Percentiles rank a stretch among this genome's conserved stretches.
These are phyloP conservation scores for Pseudocercospora cruenta DNA, from an alignment of 2,329 filamentous ascomycete genomes.

Conservation along the genomic window DNA sequence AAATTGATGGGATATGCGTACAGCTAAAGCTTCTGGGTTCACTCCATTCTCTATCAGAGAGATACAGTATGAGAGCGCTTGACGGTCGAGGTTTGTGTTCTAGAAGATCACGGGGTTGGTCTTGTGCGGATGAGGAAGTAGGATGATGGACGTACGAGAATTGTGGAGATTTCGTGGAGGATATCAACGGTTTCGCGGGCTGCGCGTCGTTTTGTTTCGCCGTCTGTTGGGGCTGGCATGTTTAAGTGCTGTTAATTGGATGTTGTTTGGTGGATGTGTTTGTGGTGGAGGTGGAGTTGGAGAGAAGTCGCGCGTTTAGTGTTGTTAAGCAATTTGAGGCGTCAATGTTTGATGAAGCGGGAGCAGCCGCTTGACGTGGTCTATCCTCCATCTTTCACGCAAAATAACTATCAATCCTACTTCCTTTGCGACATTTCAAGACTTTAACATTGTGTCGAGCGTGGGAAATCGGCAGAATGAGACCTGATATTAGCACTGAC, in stretches of 20 bases:
- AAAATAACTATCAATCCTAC: no score
- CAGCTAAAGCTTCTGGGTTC: constrained; percentile 90
- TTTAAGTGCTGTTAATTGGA: background rate
- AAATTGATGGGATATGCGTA: constrained; percentile 53
- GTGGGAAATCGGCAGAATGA: no score
- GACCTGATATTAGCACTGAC: no score
- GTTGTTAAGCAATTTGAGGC: no score
- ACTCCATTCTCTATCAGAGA: constrained; percentile 97
- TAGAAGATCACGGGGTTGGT: constrained; percentile 43
- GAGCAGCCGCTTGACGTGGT: background rate
- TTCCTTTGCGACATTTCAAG: no score
- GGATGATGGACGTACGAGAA: constrained; percentile 63
- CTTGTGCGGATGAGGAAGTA: background rate
- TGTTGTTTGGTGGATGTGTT: background rate
- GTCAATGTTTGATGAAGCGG: background rate
- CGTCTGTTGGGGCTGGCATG: constrained; percentile 12
- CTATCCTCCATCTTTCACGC: no score
- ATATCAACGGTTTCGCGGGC: constrained; percentile 81
- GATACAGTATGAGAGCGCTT: constrained; percentile 90
- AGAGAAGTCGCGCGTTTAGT: background rate
- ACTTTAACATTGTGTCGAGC: background rate
- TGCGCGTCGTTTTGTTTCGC: constrained; percentile 70
- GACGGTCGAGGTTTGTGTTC: constrained; percentile 92
- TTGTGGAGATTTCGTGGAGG: constrained; percentile 73
- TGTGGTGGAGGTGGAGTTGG: background rate